phyloP scores from a whole-genome alignment of 1,139 yeast genomes.

The Candida smagusa region DNA sequence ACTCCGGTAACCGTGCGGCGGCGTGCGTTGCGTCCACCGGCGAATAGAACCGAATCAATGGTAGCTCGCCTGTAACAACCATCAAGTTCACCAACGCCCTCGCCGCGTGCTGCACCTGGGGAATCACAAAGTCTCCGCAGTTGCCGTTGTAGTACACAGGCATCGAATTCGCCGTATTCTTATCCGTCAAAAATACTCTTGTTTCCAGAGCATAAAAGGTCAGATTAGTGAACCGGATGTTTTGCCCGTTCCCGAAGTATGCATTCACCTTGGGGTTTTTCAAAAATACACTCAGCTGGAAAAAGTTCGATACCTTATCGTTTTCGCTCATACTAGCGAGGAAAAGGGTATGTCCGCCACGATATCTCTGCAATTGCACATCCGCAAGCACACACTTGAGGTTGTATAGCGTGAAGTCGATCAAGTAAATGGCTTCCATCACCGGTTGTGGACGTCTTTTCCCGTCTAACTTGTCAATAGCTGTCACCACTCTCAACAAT shows the following conservation, averaged over 20 bases:
- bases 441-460: conserved; percentile 34
- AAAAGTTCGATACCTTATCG: conserved; percentile 25
- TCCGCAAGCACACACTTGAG: conserved; percentile 43
- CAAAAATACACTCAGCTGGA: conserved; percentile 26
- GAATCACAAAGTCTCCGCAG: conserved; percentile 59
- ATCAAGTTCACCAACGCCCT: conserved; percentile 65
- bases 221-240: conserved; percentile 26
- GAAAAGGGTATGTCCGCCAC: conserved; percentile 38
- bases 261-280: conserved; percentile 28
- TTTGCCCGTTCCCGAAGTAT: conserved; percentile 31
- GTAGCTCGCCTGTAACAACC: conserved; percentile 82
- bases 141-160: conserved; percentile 70
- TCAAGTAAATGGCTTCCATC: conserved; percentile 41
- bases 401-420: conserved; percentile 36
- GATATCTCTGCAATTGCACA: conserved; percentile 36
- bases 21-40: conserved; percentile 44
- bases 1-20: conserved; percentile 65
- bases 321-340: conserved; percentile 23
- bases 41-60: conserved; percentile 70
- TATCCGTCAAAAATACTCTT: conserved; percentile 38
- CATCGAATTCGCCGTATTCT: conserved; percentile 51
- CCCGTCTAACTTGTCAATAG: conserved; percentile 38
- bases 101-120: conserved; percentile 60
- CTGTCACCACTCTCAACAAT: conserved; percentile 39
- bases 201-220: conserved; percentile 35